These are phyloP conservation scores for Lecanicillium sp. DNA, from an alignment of 2,329 filamentous ascomycete species.

Conservation along the genomic window DNA sequence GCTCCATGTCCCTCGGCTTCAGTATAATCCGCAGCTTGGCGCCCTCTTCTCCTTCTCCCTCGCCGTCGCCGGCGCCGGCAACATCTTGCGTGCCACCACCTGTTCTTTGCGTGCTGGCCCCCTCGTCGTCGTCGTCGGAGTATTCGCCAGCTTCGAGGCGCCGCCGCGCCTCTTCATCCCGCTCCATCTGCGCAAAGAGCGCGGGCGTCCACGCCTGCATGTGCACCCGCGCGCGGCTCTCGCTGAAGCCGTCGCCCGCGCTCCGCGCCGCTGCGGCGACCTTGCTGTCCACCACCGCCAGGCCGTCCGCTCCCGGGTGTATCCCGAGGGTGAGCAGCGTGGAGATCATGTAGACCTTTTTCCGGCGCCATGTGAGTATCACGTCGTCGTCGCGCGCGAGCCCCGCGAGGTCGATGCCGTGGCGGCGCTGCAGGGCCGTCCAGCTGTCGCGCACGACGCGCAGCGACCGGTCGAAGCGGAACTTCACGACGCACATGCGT, in stretches of 20 bases:
- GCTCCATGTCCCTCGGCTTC: slow-evolving; percentile 44
- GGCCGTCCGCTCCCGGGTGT: slow-evolving; percentile 33
- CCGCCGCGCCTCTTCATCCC: slow-evolving; percentile 42
- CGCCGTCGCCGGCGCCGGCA: slow-evolving; percentile 12
- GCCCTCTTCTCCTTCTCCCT: slow-evolving; percentile 22
- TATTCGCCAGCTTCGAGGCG: slow-evolving; percentile 36
- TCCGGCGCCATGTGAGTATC: slow-evolving; percentile 74
- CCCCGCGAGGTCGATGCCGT: slow-evolving; percentile 20
- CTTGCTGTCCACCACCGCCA: slow-evolving; percentile 31
- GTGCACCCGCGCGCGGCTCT: slow-evolving; percentile 55
- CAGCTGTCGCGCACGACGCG: slow-evolving; percentile 63
- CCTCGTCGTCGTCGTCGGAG: slow-evolving; percentile 27
- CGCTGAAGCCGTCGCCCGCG: slow-evolving; percentile 38
- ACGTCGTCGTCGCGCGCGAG: slow-evolving; percentile 45
- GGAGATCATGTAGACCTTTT: slow-evolving; percentile 67
- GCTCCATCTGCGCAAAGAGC: slow-evolving; percentile 44
- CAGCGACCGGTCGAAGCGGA: slow-evolving; percentile 62
- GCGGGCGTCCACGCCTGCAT: slow-evolving; percentile 73
- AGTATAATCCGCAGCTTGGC: slow-evolving; percentile 46
- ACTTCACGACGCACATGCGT: slow-evolving; percentile 50
- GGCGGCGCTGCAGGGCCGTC: slow-evolving; percentile 54
- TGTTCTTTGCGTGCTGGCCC: neutral
- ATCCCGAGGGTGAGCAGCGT: slow-evolving; percentile 66
- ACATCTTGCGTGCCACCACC: neutral
- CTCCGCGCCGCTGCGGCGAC: slow-evolving; percentile 1